phyloP scores from a whole-genome alignment of 2,329 filamentous ascomycete genomes.

The Aspergillus tanneri region DNA sequence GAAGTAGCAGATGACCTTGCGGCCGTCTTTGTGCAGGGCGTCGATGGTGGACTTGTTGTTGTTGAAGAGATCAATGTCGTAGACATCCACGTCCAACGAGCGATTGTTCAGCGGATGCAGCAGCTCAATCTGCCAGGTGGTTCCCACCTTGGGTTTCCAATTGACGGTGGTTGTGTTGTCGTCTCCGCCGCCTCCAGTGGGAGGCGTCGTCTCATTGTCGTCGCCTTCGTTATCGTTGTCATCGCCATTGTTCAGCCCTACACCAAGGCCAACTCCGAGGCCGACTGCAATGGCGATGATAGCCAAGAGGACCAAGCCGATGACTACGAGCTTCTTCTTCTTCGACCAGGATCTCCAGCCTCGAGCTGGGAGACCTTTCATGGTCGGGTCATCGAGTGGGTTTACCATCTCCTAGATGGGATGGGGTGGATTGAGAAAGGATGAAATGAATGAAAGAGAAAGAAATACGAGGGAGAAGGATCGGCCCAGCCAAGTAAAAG shows the following conservation, averaged over 20 bases:
- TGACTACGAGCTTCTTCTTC: conserved; percentile 36
- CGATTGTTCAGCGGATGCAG: conserved; percentile 42
- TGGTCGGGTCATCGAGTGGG: conserved; percentile 11
- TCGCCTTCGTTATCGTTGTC: conserved; percentile 27
- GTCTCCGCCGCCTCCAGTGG: conserved; percentile 3
- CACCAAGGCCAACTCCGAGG: conserved; percentile 57
- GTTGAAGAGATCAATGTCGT: conserved; percentile 62
- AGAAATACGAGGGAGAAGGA: background rate
- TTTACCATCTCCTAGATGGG: conserved; percentile 15
- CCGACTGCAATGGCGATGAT: conserved; percentile 54
- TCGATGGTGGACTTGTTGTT: conserved; percentile 50
- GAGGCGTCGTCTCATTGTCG: conserved; percentile 17
- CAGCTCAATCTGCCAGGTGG: conserved; percentile 64
- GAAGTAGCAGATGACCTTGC: conserved; percentile 73
- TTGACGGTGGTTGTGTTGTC: conserved; percentile 26
- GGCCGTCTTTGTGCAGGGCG: conserved; percentile 51
- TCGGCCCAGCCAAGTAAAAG: background rate
- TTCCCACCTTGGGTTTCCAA: conserved; percentile 56
- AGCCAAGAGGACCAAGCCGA: conserved; percentile 23
- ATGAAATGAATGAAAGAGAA: background rate
- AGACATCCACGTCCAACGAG: conserved; percentile 55
- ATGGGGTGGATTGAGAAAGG: conserved; percentile 2
- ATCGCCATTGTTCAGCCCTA: conserved; percentile 49
- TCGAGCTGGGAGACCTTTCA: conserved; percentile 18
- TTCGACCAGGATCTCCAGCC: conserved; percentile 31